Conservation (phyloP, 495 filamentous ascomycete species). For the Hypoxylon fuscum region DNA sequence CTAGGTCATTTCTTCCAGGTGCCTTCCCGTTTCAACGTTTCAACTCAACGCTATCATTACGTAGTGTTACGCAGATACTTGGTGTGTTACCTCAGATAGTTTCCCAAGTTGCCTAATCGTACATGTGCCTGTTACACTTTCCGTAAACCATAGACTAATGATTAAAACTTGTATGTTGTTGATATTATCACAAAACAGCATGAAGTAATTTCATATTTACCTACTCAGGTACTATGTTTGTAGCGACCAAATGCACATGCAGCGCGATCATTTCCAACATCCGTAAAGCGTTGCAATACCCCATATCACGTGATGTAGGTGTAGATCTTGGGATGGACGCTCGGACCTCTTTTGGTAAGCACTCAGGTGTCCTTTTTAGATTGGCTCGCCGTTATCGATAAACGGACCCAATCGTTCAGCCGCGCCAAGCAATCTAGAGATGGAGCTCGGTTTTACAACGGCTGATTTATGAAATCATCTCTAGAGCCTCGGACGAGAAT, state of each 20-base stretch:
- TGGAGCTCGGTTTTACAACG: slow-evolving; percentile 27
- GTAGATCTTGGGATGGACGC: slow-evolving; percentile 1
- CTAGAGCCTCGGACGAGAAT: slow-evolving; percentile 12
- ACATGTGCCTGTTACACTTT: too few species aligned
- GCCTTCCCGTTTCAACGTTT: neutral
- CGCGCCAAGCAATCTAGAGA: slow-evolving; percentile 17
- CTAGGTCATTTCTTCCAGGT: neutral
- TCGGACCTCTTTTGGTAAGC: slow-evolving; percentile 8
- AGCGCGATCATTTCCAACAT: too few species aligned
- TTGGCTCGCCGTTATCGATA: slow-evolving; percentile 18
- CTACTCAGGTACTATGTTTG: too few species aligned
- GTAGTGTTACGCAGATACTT: too few species aligned
- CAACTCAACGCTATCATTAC: neutral
- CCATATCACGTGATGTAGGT: slow-evolving; percentile 28
- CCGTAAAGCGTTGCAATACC: slow-evolving; percentile 8
- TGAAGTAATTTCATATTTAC: too few species aligned
- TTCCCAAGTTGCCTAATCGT: too few species aligned
- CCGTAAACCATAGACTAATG: too few species aligned
- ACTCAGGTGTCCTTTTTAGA: neutral
- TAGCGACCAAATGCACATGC: slow-evolving; percentile 19
- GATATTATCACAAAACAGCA: too few species aligned
- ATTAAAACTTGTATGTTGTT: too few species aligned
- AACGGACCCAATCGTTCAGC: slow-evolving; percentile 3
- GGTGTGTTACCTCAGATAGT: too few species aligned
- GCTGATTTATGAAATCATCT: slow-evolving; percentile 28